Percentiles rank a stretch among this genome's conserved stretches.
These are phyloP conservation scores for Arthrobotrys sphaeroides DNA, from an alignment of 2,329 filamentous ascomycete species.

Conservation along the genomic window DNA sequence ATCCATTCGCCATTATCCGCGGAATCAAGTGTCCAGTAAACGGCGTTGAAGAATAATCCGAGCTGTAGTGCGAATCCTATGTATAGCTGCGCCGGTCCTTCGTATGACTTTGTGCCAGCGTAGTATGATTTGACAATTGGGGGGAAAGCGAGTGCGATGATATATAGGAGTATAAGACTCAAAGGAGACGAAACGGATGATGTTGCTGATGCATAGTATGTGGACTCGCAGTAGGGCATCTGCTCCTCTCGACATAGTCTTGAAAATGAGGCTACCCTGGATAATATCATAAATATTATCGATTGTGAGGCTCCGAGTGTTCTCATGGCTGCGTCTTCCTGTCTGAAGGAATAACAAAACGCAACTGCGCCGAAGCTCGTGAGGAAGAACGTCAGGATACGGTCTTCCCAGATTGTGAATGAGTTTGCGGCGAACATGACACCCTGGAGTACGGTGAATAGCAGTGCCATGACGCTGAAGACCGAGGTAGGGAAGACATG, in stretches of 20 bases:
- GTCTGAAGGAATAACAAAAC: conserved; percentile 77
- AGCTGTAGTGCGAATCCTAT: conserved; percentile 80
- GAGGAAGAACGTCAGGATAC: conserved; percentile 90
- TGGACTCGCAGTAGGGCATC: conserved; percentile 95
- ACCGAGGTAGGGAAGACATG: conserved; percentile 73
- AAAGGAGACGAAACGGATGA: conserved; percentile 92
- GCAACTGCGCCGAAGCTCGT: conserved; percentile 84
- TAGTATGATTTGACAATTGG: conserved; percentile 82
- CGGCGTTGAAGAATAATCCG: conserved; percentile 77
- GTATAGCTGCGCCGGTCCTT: conserved; percentile 85
- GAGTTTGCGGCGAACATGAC: conserved; percentile 96
- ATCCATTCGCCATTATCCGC: conserved; percentile 89
- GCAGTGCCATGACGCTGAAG: conserved; percentile 86
- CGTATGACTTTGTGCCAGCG: conserved; percentile 81
- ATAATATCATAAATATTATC: conserved; percentile 79
- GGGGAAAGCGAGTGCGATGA: conserved; percentile 75
- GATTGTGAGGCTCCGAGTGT: conserved; percentile 86
- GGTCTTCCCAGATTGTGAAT: conserved; percentile 98
- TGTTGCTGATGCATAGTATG: conserved; percentile 90
- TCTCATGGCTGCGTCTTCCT: conserved; percentile 73
- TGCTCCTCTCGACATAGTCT: conserved; percentile 96
- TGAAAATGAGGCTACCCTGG: conserved; percentile 83
- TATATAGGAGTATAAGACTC: conserved; percentile 83
- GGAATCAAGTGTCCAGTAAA: conserved; percentile 89
- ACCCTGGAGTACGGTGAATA: conserved; percentile 88